Conservation (phyloP, 345 rosid species). For the Rhodamnia rubescens region DNA sequence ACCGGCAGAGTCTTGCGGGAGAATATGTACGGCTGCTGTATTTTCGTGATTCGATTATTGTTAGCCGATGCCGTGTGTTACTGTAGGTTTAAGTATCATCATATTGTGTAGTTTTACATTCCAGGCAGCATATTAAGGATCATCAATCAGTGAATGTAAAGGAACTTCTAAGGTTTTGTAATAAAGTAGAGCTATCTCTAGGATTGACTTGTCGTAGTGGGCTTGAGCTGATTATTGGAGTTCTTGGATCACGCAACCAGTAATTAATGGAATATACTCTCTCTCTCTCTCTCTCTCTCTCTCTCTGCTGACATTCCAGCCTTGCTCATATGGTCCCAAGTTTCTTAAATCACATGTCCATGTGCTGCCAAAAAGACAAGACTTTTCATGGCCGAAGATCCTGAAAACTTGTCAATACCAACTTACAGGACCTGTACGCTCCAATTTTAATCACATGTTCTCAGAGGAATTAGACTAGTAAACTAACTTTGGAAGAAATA, state of each 20-base stretch:
- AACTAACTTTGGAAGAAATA: neutral
- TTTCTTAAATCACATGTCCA: neutral
- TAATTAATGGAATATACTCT: neutral
- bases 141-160: neutral
- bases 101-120: neutral
- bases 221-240: neutral
- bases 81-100: neutral
- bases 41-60: neutral
- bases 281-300: neutral
- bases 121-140: neutral
- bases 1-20: neutral
- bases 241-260: neutral
- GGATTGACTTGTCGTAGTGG: neutral
- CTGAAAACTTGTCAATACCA: neutral
- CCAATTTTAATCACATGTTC: neutral
- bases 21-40: neutral
- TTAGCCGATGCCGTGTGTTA: neutral
- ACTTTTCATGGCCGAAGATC: neutral
- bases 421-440: neutral
- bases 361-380: neutral
- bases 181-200: neutral
- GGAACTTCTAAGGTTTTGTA: neutral
- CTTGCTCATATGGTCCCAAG: slow-evolving; percentile 4
- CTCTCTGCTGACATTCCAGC: neutral
- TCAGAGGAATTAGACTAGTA: neutral